Evolutionary conservation across 441 rosid species (phyloP), one percentile per base, ranked within the genome.

Genomic region (Euphorbia celastroides): DNA sequence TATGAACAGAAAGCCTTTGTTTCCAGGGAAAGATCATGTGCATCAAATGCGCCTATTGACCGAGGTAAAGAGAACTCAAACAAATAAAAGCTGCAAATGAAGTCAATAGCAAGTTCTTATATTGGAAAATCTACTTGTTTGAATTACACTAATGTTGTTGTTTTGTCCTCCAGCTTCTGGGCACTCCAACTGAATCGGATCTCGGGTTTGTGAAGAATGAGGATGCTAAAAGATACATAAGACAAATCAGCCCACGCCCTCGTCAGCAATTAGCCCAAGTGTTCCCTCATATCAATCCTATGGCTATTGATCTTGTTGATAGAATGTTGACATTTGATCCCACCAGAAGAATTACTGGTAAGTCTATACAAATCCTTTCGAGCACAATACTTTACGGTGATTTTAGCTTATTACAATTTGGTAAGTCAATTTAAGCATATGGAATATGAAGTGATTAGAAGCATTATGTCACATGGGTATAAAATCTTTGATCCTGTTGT

Each of bases 291-390:
- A 86, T 94, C 73, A 74, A 89, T 70, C 94, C 96, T 5, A 27
- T 79, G 73, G 97, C 97, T 20, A 81, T 92, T 66, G 98, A 94
- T 81, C 86, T 94, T 26, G 70, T 92, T 62, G 94, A 89, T 22
- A 84, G 68, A 82, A 94, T 92, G 99, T 72, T 94, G 72, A 86
- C 99, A 57, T 92, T 94, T 78, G 94, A 94, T 73, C 99, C 97
- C 36, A 79, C 83, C 23, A 86, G 30, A 84, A 86, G 98, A 82
- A 94, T 94, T 74, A 90, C 96, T 55, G 99, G 99, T 89, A 71
- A 78, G 77, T 80, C 34, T 31, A 13, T 22, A 60, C 23, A 17
- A 7, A 20, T 28, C n/a, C 26, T 23, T 10, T 5, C 22, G 25
- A 14, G 65, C 20, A 27, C 57, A 17, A 17, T 0, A 25, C n/a